These are phyloP conservation scores for Pyrenophora graminea DNA, from an alignment of 2,329 filamentous ascomycete species.

Conservation along the genomic window DNA sequence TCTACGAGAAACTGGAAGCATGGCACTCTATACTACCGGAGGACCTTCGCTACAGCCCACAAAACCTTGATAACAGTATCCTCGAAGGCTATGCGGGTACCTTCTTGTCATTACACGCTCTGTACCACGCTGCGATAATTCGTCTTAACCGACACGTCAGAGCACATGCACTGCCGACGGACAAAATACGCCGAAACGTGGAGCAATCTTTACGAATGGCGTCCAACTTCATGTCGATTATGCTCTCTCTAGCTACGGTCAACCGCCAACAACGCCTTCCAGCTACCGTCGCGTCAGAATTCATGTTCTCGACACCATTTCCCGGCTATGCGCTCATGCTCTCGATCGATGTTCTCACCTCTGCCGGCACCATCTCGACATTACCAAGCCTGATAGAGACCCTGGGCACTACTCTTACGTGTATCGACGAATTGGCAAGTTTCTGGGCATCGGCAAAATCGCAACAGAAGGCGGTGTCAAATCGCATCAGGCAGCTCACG, in stretches of 20 bases:
- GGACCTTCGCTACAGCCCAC: slow-evolving; percentile 58
- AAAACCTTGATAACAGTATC: slow-evolving; percentile 63
- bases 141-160: slow-evolving; percentile 65
- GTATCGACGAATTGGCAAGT: slow-evolving; percentile 60
- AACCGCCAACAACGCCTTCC: slow-evolving; percentile 35
- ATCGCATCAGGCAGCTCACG: slow-evolving; percentile 52
- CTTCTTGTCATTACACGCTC: slow-evolving; percentile 67
- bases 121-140: slow-evolving; percentile 68
- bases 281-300: slow-evolving; percentile 34
- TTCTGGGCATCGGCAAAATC: slow-evolving; percentile 64
- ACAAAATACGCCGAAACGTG: slow-evolving; percentile 39
- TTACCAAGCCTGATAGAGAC: slow-evolving; percentile 60
- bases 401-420: slow-evolving; percentile 57
- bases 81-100: slow-evolving; percentile 59
- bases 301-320: slow-evolving; percentile 59
- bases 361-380: slow-evolving; percentile 53
- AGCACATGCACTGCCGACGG: slow-evolving; percentile 29
- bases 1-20: slow-evolving; percentile 57
- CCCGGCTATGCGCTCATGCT: slow-evolving; percentile 65
- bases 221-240: slow-evolving; percentile 38
- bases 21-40: slow-evolving; percentile 64
- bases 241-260: slow-evolving; percentile 36
- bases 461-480: slow-evolving; percentile 56
- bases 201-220: slow-evolving; percentile 36
- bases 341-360: slow-evolving; percentile 68